Conservation (phyloP, 1,284 basidiomycete species). For the Cryptococcus hybrid region DNA sequence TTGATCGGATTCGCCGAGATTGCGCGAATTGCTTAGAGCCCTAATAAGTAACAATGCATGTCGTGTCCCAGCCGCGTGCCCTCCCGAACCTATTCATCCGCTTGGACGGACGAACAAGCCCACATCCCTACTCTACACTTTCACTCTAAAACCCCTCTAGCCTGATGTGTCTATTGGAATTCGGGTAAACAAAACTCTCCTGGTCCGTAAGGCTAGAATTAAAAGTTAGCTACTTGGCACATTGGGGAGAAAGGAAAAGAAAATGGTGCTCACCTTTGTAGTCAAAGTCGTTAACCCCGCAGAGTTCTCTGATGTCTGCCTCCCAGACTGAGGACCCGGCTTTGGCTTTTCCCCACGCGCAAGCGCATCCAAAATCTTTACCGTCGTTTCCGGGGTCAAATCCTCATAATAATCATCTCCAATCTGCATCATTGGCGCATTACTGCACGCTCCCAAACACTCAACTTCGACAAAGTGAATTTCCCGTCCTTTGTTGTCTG, state of each 20-base stretch:
- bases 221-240: constrained; percentile 4
- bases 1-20: constrained; percentile 80
- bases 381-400: constrained; percentile 85
- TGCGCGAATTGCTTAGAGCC: constrained; percentile 72
- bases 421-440: constrained; percentile 96
- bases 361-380: constrained; percentile 83
- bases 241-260: background rate
- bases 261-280: constrained; percentile 61
- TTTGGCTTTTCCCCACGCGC: constrained; percentile 82
- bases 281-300: constrained; percentile 82
- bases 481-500: constrained; percentile 92
- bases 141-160: too few relatives aligned
- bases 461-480: constrained; percentile 98
- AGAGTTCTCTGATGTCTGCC: constrained; percentile 85
- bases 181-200: constrained; percentile 85
- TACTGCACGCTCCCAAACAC: constrained; percentile 96
- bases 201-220: constrained; percentile 81
- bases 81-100: too few relatives aligned
- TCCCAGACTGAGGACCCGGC: constrained; percentile 84
- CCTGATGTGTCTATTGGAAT: constrained; percentile 62
- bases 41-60: too few relatives aligned
- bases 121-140: too few relatives aligned
- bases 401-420: constrained; percentile 99
- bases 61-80: too few relatives aligned
- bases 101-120: too few relatives aligned